phyloP scores from a whole-genome alignment of 2,329 filamentous ascomycete genomes.

The Tolypocladium guangdongense region DNA sequence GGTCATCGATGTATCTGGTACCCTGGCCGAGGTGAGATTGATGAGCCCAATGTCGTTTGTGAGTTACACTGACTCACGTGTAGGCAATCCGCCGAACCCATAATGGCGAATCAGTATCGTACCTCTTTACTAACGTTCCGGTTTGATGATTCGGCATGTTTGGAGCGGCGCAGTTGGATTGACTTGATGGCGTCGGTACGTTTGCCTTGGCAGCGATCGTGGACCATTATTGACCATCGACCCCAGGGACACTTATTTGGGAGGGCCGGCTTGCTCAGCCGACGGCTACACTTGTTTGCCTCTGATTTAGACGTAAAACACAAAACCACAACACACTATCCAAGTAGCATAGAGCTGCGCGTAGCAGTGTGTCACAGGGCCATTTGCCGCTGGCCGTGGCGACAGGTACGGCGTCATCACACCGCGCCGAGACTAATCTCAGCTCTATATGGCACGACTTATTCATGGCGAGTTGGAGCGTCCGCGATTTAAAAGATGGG shows the following conservation, averaged over 20 bases:
- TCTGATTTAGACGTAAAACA: background rate
- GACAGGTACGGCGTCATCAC: background rate
- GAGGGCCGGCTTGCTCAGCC: background rate
- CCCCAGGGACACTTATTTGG: background rate
- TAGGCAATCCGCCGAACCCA: constrained; percentile 57
- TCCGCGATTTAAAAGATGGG: too few species aligned
- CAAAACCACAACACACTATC: background rate
- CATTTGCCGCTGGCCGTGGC: background rate
- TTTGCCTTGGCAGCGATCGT: background rate
- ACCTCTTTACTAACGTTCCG: constrained; percentile 57
- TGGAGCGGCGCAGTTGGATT: constrained; percentile 6
- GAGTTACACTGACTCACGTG: constrained; percentile 1
- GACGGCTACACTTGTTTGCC: background rate
- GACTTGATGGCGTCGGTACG: background rate
- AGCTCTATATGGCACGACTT: background rate
- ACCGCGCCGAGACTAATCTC: background rate
- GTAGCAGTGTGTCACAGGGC: background rate
- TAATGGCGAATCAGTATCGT: constrained; percentile 55
- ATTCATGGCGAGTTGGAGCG: background rate
- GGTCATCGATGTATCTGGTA: constrained; percentile 86
- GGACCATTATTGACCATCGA: background rate
- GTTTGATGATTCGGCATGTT: constrained; percentile 19
- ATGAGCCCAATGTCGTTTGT: background rate
- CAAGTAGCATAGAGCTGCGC: background rate
- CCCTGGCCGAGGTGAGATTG: constrained; percentile 48